phyloP scores from a whole-genome alignment of 2,329 filamentous ascomycete species.

The Achaetomium macrosporum region DNA sequence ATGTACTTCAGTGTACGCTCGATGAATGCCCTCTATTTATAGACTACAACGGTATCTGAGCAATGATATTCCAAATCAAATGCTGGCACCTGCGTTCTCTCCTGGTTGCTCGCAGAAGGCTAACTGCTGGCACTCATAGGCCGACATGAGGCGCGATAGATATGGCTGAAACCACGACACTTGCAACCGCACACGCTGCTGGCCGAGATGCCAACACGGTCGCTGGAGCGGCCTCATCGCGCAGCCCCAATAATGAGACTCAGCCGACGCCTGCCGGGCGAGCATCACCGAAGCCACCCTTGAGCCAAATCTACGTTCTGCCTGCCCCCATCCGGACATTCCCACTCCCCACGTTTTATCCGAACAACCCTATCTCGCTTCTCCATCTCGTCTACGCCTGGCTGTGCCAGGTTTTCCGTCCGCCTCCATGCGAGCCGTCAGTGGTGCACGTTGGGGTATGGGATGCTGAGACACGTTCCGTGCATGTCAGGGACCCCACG shows the following conservation, averaged over 20 bases:
- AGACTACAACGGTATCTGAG: slow-evolving; percentile 99
- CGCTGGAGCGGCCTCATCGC: not conserved
- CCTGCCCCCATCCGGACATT: slow-evolving; percentile 76
- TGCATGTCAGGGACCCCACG: slow-evolving; percentile 73
- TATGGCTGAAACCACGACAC: slow-evolving; percentile 38
- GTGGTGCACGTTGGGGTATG: slow-evolving; percentile 68
- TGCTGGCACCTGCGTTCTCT: not conserved
- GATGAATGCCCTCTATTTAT: slow-evolving; percentile 58
- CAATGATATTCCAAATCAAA: slow-evolving; percentile 22
- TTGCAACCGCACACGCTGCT: slow-evolving; percentile 5
- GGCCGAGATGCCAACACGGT: slow-evolving; percentile 2
- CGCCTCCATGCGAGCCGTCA: slow-evolving; percentile 58
- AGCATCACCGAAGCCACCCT: slow-evolving; percentile 24
- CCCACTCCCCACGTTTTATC: slow-evolving; percentile 81
- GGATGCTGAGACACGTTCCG: slow-evolving; percentile 72
- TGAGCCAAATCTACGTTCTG: slow-evolving; percentile 72
- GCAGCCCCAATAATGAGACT: not conserved
- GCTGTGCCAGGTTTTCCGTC: slow-evolving; percentile 65
- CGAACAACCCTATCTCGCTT: slow-evolving; percentile 85
- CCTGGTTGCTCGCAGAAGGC: slow-evolving; percentile 2
- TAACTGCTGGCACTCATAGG: slow-evolving; percentile 28
- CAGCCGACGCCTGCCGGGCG: slow-evolving; percentile 5
- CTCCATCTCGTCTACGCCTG: slow-evolving; percentile 74
- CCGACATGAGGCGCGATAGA: slow-evolving; percentile 41
- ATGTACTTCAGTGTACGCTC: slow-evolving; percentile 52